Percentiles rank a stretch among this genome's conserved stretches.
phyloP scores from a whole-genome alignment of 495 filamentous ascomycete species.

The Collariella sp. region DNA sequence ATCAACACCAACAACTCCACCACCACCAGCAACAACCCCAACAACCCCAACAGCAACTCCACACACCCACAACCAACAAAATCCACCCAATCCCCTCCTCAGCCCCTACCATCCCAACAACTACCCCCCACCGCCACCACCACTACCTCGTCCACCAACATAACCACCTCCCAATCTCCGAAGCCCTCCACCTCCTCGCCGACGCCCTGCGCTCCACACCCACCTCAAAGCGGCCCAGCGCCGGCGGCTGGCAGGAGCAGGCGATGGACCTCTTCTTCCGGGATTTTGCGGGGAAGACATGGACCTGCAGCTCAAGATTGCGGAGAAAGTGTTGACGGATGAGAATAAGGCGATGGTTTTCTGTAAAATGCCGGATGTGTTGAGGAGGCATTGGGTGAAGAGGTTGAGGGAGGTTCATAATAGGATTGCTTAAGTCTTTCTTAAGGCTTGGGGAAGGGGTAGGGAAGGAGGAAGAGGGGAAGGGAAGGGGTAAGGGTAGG shows the following conservation, averaged over 20 bases:
- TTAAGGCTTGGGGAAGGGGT: background rate
- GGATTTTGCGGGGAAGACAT: conserved; percentile 41
- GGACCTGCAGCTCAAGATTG: conserved; percentile 44
- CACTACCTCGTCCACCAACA: background rate
- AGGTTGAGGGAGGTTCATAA: conserved; percentile 40
- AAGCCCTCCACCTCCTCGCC: conserved; percentile 20
- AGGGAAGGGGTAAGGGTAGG: background rate
- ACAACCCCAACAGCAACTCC: background rate
- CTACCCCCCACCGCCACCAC: background rate
- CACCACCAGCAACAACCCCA: conserved; percentile 7
- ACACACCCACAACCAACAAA: background rate
- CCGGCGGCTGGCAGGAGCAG: conserved; percentile 40
- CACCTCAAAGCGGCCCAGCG: background rate
- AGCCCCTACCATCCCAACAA: background rate
- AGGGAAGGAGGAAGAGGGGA: background rate
- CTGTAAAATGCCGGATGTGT: conserved; percentile 40
- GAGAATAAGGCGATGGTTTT: conserved; percentile 48
- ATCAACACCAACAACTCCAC: background rate
- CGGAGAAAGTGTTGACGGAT: conserved; percentile 43
- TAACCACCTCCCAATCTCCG: conserved; percentile 11
- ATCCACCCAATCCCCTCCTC: background rate
- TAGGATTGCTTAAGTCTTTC: conserved; percentile 20
- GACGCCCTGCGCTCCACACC: conserved; percentile 27
- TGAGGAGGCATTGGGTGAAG: conserved; percentile 42
- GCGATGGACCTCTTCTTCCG: conserved; percentile 43